Evolutionary conservation across 2,329 filamentous ascomycete species (phyloP).

Genomic region (Dactylonectria macrodidyma): DNA sequence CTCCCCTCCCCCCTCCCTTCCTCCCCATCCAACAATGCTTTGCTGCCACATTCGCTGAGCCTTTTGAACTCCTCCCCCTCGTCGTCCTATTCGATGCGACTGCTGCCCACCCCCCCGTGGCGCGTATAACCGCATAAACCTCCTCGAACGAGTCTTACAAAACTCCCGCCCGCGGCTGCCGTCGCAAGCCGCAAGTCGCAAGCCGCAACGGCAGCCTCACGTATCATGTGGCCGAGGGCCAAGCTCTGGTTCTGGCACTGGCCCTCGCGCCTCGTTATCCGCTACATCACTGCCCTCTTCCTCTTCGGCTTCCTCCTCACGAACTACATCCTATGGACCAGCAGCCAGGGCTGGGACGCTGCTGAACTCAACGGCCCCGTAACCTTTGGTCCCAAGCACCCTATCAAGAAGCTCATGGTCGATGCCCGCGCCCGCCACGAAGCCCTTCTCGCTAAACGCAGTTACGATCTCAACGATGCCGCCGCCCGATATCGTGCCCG

Average conservation of each 20-base stretch:
- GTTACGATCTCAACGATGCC: conserved; percentile 64
- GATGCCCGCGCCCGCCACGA: conserved; percentile 62
- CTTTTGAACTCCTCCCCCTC: conserved; percentile 2
- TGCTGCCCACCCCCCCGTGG: conserved; percentile 38
- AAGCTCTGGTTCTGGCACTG: conserved; percentile 47
- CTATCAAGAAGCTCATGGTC: conserved; percentile 66
- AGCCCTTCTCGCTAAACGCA: conserved; percentile 59
- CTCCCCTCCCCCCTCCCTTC: conserved; percentile 26
- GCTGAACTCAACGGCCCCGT: conserved; percentile 42
- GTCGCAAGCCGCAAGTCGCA: conserved; percentile 19
- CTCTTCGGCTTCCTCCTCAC: conserved; percentile 46
- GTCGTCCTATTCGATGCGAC: conserved; percentile 42
- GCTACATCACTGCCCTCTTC: conserved; percentile 47
- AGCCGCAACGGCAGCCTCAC: conserved; percentile 17
- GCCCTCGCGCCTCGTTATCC: conserved; percentile 49
- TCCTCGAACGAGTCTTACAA: conserved; percentile 20
- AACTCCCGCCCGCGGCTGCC: conserved; percentile 28
- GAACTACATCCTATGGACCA: conserved; percentile 52
- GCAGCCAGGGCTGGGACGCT: conserved; percentile 46
- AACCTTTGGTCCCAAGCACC: conserved; percentile 55
- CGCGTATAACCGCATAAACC: conserved; percentile 38
- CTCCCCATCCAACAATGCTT: conserved; percentile 40
- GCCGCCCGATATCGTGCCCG: conserved; percentile 69
- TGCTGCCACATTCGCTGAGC: conserved; percentile 39
- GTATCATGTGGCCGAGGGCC: conserved; percentile 45